A percentile compares a stretch with the other conserved stretches of the same genome.
Conservation (phyloP, 192 early-diverging fungal genomes). For the Geranomyces michiganensis region DNA sequence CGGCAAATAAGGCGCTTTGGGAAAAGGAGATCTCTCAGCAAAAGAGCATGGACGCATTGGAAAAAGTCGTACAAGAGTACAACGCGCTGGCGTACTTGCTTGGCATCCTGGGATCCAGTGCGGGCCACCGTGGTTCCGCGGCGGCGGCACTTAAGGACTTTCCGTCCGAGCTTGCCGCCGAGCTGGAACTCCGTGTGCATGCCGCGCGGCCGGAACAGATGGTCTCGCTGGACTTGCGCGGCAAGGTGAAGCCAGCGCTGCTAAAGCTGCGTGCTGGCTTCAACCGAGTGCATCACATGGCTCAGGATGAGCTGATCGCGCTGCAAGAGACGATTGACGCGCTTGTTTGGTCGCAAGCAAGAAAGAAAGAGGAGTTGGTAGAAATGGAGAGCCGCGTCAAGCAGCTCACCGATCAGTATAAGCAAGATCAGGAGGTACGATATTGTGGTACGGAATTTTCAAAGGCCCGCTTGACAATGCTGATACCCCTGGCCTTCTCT, state of each 20-base stretch:
- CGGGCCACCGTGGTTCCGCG: neutral
- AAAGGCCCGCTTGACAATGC: neutral
- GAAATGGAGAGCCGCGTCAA: conserved; percentile 38
- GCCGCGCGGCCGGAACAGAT: conserved; percentile 40
- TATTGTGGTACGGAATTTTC: neutral
- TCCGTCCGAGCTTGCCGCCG: conserved; percentile 28
- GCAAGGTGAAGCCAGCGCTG: conserved; percentile 46
- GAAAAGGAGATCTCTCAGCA: conserved; percentile 71
- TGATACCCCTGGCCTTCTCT: neutral
- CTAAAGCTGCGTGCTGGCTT: conserved; percentile 33
- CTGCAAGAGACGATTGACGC: conserved; percentile 53
- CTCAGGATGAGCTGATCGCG: conserved; percentile 46
- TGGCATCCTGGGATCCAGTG: conserved; percentile 29
- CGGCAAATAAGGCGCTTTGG: conserved; percentile 61
- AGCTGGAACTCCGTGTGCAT: conserved; percentile 49
- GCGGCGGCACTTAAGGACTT: neutral
- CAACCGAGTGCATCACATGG: conserved; percentile 38
- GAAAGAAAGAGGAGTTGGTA: conserved; percentile 51
- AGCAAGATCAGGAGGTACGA: conserved; percentile 54
- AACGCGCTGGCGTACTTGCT: conserved; percentile 52
- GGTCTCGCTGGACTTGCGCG: conserved; percentile 44
- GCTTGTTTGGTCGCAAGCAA: conserved; percentile 32
- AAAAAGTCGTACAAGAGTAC: conserved; percentile 56
- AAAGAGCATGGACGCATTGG: conserved; percentile 66
- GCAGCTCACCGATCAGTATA: conserved; percentile 42